Conservation (phyloP, 169 alveolate genomes). For the Plasmodium yoelii region DNA sequence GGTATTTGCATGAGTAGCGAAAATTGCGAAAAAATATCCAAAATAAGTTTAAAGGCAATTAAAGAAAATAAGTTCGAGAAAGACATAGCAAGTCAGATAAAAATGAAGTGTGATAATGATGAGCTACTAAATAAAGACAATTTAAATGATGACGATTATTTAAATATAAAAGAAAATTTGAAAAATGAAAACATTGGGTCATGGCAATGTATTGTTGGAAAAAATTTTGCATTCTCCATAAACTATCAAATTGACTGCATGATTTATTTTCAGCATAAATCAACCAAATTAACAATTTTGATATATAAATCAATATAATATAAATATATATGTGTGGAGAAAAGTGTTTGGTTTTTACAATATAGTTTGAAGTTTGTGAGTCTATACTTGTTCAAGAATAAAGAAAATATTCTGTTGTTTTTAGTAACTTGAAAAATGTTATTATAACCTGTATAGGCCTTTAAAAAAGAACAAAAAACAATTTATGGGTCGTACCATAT, state of each 20-base stretch:
- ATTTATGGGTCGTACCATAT: too few relatives aligned
- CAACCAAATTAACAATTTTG: constrained; percentile 46
- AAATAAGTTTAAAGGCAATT: constrained; percentile 60
- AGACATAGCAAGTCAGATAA: constrained; percentile 75
- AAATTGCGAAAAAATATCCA: constrained; percentile 58
- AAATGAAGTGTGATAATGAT: constrained; percentile 70
- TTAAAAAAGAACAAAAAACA: too few relatives aligned
- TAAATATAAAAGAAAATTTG: constrained; percentile 33
- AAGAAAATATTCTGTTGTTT: too few relatives aligned
- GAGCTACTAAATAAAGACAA: constrained; percentile 62
- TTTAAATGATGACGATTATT: constrained; percentile 35
- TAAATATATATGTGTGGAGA: background rate
- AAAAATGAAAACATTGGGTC: constrained; percentile 71
- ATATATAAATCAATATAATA: constrained; percentile 37
- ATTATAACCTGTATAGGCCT: too few relatives aligned
- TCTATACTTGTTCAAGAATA: too few relatives aligned
- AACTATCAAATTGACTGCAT: constrained; percentile 65
- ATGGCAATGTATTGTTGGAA: constrained; percentile 76
- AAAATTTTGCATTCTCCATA: constrained; percentile 73
- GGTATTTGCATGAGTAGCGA: constrained; percentile 75
- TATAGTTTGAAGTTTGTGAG: too few relatives aligned
- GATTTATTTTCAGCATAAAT: constrained; percentile 61
- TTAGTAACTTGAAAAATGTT: too few relatives aligned
- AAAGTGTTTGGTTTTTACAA: background rate
- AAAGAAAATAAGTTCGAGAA: constrained; percentile 67